Evolutionary conservation across 352 stramenopile species (phyloP), one percentile per base, ranked within the genome.

Genomic region (Globisporangium apiculatum): DNA sequence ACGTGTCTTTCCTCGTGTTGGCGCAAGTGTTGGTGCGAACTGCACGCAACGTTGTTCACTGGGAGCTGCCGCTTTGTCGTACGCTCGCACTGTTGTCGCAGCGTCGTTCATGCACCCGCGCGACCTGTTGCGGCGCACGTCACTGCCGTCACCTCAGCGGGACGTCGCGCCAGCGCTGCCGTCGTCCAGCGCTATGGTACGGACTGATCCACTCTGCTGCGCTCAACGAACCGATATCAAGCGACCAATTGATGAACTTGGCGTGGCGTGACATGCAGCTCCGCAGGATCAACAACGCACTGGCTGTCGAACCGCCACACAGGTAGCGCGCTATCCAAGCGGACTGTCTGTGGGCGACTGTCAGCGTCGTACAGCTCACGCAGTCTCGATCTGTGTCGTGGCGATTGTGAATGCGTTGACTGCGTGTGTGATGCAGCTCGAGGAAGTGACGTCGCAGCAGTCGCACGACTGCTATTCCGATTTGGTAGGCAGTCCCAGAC

Each of bases 141-240:
- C 76, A 15, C 59, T 82, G 2, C 68, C 73, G 15, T 75, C 67
- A 0, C 63, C 73, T 3, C 64, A 76, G 45, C 41, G 48, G 2
- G 57, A 57, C 3, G 41, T 72, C 0, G 49, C 51, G 31, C 55
- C 64, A 2, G 47, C 65, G 1, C 37, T 89, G 11, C 71, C 73
- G 15, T 86, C 75, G 0, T 89, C 79, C 1, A 85, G 68, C 40
- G 68, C 79, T 1, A 87, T 89, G 76, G 79, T 87, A 69, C 35
- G 24, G 24, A 31, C 24, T 7, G 42, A 5, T 45, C 8, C 8
- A n/a, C 42, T 7, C n/a, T 17, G 42, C 10, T 11, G 42, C 11
- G 11, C 42, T 31, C 0, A 3, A 31, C 1, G 24, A 31, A 31
- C 24, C 24, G 24, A 31, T 31, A 3, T 31, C 24, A 12, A 17